Evolutionary conservation across 331 rosid genomes (phyloP), one percentile per base, ranked within the genome.

Genomic region (Rosa hybrid): DNA sequence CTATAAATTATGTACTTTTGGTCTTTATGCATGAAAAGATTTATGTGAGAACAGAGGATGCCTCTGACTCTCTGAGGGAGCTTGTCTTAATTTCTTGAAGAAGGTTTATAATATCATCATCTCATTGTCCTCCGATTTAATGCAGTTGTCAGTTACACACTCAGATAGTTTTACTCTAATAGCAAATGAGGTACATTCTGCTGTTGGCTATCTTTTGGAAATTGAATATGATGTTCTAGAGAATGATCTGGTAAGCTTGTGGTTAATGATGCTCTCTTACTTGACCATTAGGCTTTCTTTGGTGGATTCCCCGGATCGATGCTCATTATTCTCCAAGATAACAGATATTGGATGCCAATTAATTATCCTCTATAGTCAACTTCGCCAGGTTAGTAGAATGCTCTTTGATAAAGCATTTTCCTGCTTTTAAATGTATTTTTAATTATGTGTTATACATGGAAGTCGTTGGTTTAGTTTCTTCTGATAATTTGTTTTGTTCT

Each of bases 141-240:
- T 87, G 49, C 60, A 78, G 70, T 78, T 83, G 23, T 83, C 83
- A 14, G 63, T 8, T 75, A 77, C 16, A 68, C 84, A 80, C 74
- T 71, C 59, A 75, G 89, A 83, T 75, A 65, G 23, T 45, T 72
- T 84, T 79, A 78, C 83, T 59, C 85, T 82, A 80, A 71, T 84
- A 50, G 88, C 85, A 20, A 82, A 85, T 18, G 97, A 93, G 90
- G 83, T 87, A 44, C 75, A 91, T 80, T 79, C 85, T 80, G 84
- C 88, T 76, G 75, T 95, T 49, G 92, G 96, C 62, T 87, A 83
- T 84, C 91, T 91, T 80, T 60, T 93, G 88, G 96, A 93, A 82
- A 86, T 95, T 76, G 99, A 95, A 87, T 95, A 93, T 71, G 91
- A 89, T 80, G 91, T 91, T 87, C 82, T 89, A 56, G 98, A 90